Base-by-base conservation (phyloP, 768 basidiomycete genomes). In the Lactarius sanguifluus region DNA sequence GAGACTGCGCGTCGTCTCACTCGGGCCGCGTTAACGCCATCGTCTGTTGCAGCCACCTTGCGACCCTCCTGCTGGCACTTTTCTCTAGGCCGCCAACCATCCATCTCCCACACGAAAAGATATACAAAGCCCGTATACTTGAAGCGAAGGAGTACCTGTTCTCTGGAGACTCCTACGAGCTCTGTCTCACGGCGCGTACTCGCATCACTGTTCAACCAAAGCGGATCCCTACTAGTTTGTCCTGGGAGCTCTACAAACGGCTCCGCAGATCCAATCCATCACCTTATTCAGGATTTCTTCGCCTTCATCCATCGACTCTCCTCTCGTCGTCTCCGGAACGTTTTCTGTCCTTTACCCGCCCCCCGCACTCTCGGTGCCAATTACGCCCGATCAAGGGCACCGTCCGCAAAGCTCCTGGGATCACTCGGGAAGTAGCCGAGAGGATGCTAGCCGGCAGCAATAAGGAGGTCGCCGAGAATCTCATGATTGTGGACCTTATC, bases 401-500 rank as follows among this genome's bases (percentile, higher is more conserved):
- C 1, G 81, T 93, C 30, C 85, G 86, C 54, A 92, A 91, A 75
- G 85, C 79, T 3, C 85, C 87, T 8, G 80, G 80, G 9, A 81
- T 88, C 64, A 88, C 83, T 20, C 85, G 85, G 32, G 85, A 82
- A 62, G 82, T 85, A 57, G 88, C 88, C n/a, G 86, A 89, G 71
- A 71, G 86, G 76, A 75, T 82, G 16, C 76, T 90, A 64, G 80
- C 79, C 16, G 87, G 88, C 6, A 90, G 84, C 75, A 80, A 79
- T 52, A 98, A 98, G 75, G 96, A 98, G 76, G 86, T 96, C 2
- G 96, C 95, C 0, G 96, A 98, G 79, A 98, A 98, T 74, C 77
- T 98, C 64, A 98, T 98, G 96, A 97, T 98, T 69, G 96, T 97
- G 30, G 96, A 98, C 75, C 85, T 98, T 57, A 96, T 96, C 72